phyloP scores from a whole-genome alignment of 305 asterid genomes.

The Solanum hybrid region DNA sequence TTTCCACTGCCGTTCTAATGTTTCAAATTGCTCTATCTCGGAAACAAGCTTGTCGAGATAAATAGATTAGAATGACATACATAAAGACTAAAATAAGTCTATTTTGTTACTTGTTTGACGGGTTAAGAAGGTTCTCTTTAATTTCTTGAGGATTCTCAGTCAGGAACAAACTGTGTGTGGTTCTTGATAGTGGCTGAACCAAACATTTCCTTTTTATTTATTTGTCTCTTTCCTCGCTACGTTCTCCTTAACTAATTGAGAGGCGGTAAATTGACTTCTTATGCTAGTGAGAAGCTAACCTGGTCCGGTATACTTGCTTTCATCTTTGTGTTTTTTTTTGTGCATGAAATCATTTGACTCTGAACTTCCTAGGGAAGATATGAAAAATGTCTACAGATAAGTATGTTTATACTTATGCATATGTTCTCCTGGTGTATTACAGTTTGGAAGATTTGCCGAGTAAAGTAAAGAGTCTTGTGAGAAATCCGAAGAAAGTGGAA shows the following conservation, averaged over 20 bases:
- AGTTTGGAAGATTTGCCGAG: slow-evolving; percentile 86
- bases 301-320: not conserved
- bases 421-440: slow-evolving; percentile 10
- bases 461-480: slow-evolving; percentile 57
- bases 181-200: not conserved
- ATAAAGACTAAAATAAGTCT: not conserved
- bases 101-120: not conserved
- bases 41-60: not conserved
- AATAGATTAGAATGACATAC: not conserved
- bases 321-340: not conserved
- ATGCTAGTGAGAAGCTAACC: not conserved
- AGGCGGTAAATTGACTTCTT: not conserved
- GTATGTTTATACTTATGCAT: not conserved
- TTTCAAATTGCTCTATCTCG: not conserved
- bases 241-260: not conserved
- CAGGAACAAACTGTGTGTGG: not conserved
- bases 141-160: not conserved
- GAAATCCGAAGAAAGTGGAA: slow-evolving; percentile 70
- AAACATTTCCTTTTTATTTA: not conserved
- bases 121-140: not conserved
- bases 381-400: not conserved
- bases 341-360: not conserved
- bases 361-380: not conserved
- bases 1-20: not conserved
- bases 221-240: not conserved